These are phyloP conservation scores for Rickenella mellea DNA, from an alignment of 768 basidiomycete genomes.

Conservation along the genomic window DNA sequence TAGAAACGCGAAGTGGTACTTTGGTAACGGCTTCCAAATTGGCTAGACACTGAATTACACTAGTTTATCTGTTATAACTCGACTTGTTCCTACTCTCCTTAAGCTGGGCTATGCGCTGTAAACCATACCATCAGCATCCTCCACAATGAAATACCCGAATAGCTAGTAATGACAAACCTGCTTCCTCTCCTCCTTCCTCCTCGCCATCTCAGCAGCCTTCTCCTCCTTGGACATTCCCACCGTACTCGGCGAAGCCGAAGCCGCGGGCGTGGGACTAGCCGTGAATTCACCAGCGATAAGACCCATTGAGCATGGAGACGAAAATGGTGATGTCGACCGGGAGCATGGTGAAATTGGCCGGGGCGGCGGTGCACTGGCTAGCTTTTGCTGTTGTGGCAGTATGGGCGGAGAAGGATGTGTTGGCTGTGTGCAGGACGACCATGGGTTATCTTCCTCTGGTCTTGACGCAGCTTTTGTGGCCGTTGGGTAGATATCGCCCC, in stretches of 20 bases:
- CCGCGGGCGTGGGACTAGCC: constrained; percentile 6
- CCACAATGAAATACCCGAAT: not conserved
- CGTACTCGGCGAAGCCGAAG: constrained; percentile 24
- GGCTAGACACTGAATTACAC: too few species aligned
- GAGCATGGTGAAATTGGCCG: not conserved
- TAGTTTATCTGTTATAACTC: too few species aligned
- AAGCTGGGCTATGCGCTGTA: constrained; percentile 64
- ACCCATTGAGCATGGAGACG: not conserved
- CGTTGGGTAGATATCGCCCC: too few species aligned
- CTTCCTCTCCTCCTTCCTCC: constrained; percentile 86
- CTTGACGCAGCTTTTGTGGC: too few species aligned
- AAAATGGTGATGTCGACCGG: not conserved
- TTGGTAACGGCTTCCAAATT: too few species aligned
- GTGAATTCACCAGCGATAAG: not conserved
- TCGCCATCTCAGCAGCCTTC: constrained; percentile 86
- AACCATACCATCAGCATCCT: not conserved
- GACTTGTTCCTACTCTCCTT: constrained; percentile 79
- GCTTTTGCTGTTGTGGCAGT: constrained; percentile 1
- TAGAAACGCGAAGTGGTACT: too few species aligned
- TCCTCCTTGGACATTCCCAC: constrained; percentile 74
- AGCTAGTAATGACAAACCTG: constrained; percentile 23
- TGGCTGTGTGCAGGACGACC: constrained; percentile 3
- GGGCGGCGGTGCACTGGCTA: not conserved
- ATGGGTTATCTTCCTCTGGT: too few species aligned
- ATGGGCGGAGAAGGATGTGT: constrained; percentile 6